Percentiles rank a stretch among this genome's conserved stretches.
Evolutionary conservation across 1,139 yeast genomes (phyloP).

Genomic region (Magnusiomyces fungicola): DNA sequence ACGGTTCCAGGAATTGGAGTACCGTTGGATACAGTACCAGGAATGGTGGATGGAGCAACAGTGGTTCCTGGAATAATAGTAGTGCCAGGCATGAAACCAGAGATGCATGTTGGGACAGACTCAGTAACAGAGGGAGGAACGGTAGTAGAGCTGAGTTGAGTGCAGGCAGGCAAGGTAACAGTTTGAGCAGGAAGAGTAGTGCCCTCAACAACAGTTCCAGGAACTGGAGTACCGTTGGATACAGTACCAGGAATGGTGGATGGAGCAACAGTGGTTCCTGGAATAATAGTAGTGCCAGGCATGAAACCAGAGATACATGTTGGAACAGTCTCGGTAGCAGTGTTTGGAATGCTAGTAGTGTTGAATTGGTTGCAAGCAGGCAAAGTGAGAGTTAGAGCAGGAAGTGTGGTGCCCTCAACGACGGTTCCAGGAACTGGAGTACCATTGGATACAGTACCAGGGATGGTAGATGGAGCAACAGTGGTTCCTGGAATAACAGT

Average conservation of each 20-base stretch:
- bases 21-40: not conserved
- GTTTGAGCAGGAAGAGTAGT: conserved; percentile 4
- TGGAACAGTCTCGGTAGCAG: not conserved
- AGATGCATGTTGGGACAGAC: not conserved
- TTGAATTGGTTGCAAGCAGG: not conserved
- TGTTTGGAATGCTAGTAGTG: conserved; percentile 1
- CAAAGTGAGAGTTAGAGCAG: conserved; percentile 4
- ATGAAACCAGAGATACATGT: not conserved
- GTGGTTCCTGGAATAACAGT: conserved; percentile 8
- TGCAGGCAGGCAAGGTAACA: conserved; percentile 9
- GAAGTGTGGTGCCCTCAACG: conserved; percentile 7
- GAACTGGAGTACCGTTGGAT: not conserved
- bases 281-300: conserved; percentile 5
- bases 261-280: conserved; percentile 5
- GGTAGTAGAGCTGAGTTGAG: conserved; percentile 5
- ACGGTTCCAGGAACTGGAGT: conserved; percentile 6
- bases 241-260: conserved; percentile 2
- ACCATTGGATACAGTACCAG: conserved; percentile 3
- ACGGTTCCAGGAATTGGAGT: not conserved
- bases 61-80: conserved; percentile 1
- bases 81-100: conserved; percentile 8
- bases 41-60: not conserved
- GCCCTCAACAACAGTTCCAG: conserved; percentile 10
- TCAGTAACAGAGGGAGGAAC: conserved; percentile 1
- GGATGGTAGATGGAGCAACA: conserved; percentile 7